Base-by-base conservation (phyloP, 1,284 basidiomycete genomes). In the Cutaneotrichosporon sp. region DNA sequence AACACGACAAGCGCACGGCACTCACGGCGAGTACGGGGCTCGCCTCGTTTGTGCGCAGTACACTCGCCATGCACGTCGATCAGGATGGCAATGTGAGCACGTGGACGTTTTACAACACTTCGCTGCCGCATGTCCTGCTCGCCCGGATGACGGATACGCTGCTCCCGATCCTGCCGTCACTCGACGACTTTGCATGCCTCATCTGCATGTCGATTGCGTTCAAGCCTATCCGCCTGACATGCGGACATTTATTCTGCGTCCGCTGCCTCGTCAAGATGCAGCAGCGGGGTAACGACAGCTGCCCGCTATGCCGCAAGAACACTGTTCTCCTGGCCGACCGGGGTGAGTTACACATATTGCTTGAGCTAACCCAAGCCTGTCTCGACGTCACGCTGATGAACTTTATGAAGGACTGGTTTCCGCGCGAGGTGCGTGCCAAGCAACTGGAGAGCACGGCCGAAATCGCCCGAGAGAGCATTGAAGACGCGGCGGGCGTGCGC, bases 371-470 rank as follows among this genome's bases (percentile, higher is more conserved):
- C 30, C 31, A 42, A 76, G 73, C 62, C 21, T 79, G 74, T 36
- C 69, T 79, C 32, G 77, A 80, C 65, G 32, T 70, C 14, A 66
- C 70, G 18, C 69, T 80, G 55, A 77, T 80, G 77, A 70, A 72
- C 77, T 95, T 93, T 72, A 91, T 97, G 87, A 85, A 89, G 68
- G 88, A 90, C 66, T 97, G 93, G 92, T 97, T 98, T 79, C 93
- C 95, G 0, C 77, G 86, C 10, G 95, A 97, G 77, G 85, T 92
- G 18, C 86, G 84, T 69, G 85, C 85, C 72, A 97, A 97, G 78
- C 82, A 88, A 53, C 85, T 84, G 65, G 85, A 87, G 72, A 95
- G 95, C 76, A 88, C 91, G 75, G 83, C 81, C 52, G 94, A 97
- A 74, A 87, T 89, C 0, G 84, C 86, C 0, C 80, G 85, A 60